Base-by-base conservation (phyloP, 2,329 filamentous ascomycete species). In the Thielaviopsis euricoi region DNA sequence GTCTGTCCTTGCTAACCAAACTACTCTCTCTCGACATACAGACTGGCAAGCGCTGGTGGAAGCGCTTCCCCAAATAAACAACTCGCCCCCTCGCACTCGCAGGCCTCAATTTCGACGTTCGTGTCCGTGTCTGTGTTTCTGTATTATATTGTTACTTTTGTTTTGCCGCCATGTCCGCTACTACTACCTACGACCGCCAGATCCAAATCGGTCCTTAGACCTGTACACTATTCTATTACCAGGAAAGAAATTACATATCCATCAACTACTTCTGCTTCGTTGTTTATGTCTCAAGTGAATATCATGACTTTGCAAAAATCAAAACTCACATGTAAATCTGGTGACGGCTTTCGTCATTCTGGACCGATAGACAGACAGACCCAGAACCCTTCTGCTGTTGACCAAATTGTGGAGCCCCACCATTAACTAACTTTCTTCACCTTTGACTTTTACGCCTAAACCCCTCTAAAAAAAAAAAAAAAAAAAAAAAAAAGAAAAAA, bases 21-120 rank as follows among this genome's bases (percentile, higher is more conserved):
- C 23, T 53, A n/a, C 12, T 7, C n/a, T 26, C 50, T 37, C 56
- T 61, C 58, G 56, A 56, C 56, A 6, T 3, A 46, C 21, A 61
- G 59, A 61, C 59, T 23, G 59, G 59, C 56, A 58, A 58, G 50
- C 56, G 53, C 21, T 58, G 53, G 53, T 61, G 59, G 59, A 61
- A 58, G 56, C 53, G 33, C 66, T 82, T 74, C 67, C 79, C 79
- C 62, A 78, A 76, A 74, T 79, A 72, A 72, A 65, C 63, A 61
- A 57, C 46, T 58, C 21, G 48, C 50, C 21, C 48, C 37, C 25
- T 21, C 22, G n/a, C n/a, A n/a, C n/a, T 46, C 7, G 19, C 53
- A 21, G 25, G 17, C 17, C 40, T 48, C 33, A 13, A 49, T 6
- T n/a, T 52, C 17, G 3, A 29, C 33, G 51, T 55, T n/a, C 23